Percentiles rank a stretch among this genome's conserved stretches.
These are phyloP conservation scores for Aspergillus fructus DNA, from an alignment of 2,329 filamentous ascomycete genomes.

Conservation along the genomic window DNA sequence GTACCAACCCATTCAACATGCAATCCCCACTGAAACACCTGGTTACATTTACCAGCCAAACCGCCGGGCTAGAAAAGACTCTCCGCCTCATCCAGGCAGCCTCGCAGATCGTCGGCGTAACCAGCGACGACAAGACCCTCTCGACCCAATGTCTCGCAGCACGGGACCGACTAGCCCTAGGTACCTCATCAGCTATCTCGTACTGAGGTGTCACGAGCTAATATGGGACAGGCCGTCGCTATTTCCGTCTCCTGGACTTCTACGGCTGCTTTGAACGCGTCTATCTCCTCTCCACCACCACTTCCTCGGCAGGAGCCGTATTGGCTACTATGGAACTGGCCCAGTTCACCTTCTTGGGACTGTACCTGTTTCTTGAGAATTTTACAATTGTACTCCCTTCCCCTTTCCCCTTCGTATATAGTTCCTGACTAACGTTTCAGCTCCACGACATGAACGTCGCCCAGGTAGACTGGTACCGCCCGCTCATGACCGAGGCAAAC, in stretches of 20 bases:
- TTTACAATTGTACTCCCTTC: conserved; percentile 56
- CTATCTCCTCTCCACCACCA: conserved; percentile 40
- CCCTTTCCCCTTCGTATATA: no score
- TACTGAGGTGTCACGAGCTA: not conserved
- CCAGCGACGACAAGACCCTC: conserved; percentile 26
- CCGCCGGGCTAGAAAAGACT: conserved; percentile 38
- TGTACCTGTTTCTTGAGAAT: conserved; percentile 67
- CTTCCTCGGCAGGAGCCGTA: conserved; percentile 17
- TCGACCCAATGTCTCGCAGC: conserved; percentile 37
- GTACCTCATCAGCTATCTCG: conserved; percentile 17
- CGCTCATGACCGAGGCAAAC: conserved; percentile 59
- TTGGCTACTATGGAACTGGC: conserved; percentile 52
- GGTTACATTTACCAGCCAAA: conserved; percentile 32
- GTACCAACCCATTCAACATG: not conserved
- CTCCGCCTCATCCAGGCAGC: conserved; percentile 41
- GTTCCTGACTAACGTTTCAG: conserved; percentile 14
- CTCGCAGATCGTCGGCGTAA: conserved; percentile 32
- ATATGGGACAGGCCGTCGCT: conserved; percentile 51
- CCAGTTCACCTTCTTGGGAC: conserved; percentile 58
- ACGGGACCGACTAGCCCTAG: conserved; percentile 43
- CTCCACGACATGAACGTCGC: conserved; percentile 53
- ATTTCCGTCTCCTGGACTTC: conserved; percentile 67
- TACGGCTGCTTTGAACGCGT: conserved; percentile 57
- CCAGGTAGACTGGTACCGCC: conserved; percentile 39
- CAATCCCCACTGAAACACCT: conserved; percentile 23